Evolutionary conservation across 2,329 filamentous ascomycete genomes (phyloP).

Genomic region (Aspergillus pseudotamarii): DNA sequence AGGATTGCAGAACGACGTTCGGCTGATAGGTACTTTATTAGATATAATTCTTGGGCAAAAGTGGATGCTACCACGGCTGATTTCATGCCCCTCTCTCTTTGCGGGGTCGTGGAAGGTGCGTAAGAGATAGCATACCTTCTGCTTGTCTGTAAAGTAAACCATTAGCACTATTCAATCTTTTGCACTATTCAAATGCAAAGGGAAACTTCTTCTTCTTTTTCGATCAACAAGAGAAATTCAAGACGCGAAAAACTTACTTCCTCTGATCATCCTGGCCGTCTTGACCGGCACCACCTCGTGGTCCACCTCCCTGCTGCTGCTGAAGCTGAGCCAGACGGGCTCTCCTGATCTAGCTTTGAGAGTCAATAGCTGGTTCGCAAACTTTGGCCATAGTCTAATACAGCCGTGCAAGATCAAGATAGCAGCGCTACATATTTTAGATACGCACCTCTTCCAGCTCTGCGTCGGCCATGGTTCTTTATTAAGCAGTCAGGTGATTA

Average conservation of each 20-base stretch:
- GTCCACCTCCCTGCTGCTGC: constrained; percentile 65
- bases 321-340: constrained; percentile 94
- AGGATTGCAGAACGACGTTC: constrained; percentile 61
- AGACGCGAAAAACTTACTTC: constrained; percentile 53
- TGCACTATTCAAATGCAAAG: background rate
- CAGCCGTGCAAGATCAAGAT: background rate
- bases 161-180: constrained; percentile 2
- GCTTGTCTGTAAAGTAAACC: constrained; percentile 29
- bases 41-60: background rate
- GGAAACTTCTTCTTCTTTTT: too few species aligned
- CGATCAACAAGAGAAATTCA: background rate
- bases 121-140: constrained; percentile 30
- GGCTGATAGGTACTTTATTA: constrained; percentile 19
- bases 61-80: background rate
- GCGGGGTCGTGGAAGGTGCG: background rate
- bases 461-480: constrained; percentile 60
- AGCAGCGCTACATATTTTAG: background rate
- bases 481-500: background rate
- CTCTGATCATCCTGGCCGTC: constrained; percentile 66
- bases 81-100: background rate
- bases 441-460: constrained; percentile 63
- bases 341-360: constrained; percentile 71
- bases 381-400: background rate
- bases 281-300: constrained; percentile 46
- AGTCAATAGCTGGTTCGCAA: constrained; percentile 9